Base-by-base conservation (phyloP, 2,329 filamentous ascomycete species). In the Fusarium hainanense region DNA sequence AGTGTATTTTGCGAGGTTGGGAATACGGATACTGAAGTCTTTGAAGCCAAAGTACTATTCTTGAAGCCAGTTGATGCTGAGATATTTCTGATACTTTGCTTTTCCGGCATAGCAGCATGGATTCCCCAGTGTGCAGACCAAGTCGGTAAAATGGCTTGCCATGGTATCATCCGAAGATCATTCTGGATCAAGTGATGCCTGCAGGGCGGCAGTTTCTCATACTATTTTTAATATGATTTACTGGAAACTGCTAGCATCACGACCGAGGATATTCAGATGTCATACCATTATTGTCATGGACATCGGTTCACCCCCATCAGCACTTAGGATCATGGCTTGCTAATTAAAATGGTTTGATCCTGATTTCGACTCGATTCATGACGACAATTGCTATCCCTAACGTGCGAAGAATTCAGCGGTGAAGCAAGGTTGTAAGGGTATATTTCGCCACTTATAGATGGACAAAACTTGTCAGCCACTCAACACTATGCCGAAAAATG, bases 1-100 rank as follows among this genome's bases (percentile, higher is more conserved):
- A 75, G 73, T 51, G 50, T 51, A 21, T 63, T 68, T 75, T 75
- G 73, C 73, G 73, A 75, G 60, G 46, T 47, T 66, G 55, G 50
- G 52, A 50, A 27, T 27, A 34, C 7, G 18, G 32, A 67, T 50
- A 54, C 47, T 43, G 27, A 47, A 37, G 43, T 30, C 41, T 42
- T 57, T 60, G 54, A 65, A 68, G 58, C 47, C 61, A 64, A 60
- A 30, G 46, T 41, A 37, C 34, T 37, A n/a, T 37, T 37, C 46
- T 63, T 56, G 56, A 69, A 58, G 58, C 47, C 16, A 55, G 48
- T 27, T 25, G 34, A 54, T 40, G 16, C 28, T 34, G 42, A 48
- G 41, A 42, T 50, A 51, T 30, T 55, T 71, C 52, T 68, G 59
- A 60, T 64, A 58, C 71, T 47, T 63, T 71, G 51, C 54, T 63